Conservation (phyloP, 1,284 basidiomycete species). For the Cryptococcus jaspeensis region DNA sequence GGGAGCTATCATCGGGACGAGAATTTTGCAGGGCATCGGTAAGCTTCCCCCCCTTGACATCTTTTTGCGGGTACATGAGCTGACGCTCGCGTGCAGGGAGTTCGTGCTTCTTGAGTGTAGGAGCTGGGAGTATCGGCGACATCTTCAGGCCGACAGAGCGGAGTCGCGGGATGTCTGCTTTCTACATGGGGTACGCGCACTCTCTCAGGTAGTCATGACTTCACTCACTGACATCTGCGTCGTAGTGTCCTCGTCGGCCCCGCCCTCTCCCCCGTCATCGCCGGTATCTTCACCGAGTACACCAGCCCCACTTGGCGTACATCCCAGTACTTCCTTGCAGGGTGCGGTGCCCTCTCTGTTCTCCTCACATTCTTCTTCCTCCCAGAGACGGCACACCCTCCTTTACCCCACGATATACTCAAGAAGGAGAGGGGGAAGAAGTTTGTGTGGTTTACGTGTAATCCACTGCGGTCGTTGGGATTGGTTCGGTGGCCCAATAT, state of each 20-base stretch:
- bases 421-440: constrained; percentile 38
- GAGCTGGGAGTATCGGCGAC: constrained; percentile 65
- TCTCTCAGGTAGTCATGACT: background rate
- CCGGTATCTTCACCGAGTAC: constrained; percentile 51
- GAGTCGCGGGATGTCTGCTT: constrained; percentile 64
- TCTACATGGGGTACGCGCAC: constrained; percentile 56
- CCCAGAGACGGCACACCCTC: constrained; percentile 69
- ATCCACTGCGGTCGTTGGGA: constrained; percentile 60
- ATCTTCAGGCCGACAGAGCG: constrained; percentile 61
- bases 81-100: constrained; percentile 21
- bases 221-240: background rate
- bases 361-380: constrained; percentile 57
- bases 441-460: constrained; percentile 57
- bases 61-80: background rate
- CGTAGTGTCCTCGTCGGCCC: constrained; percentile 38
- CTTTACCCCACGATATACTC: constrained; percentile 41
- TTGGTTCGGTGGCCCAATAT: constrained; percentile 64
- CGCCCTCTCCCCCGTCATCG: constrained; percentile 46
- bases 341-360: constrained; percentile 55
- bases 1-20: constrained; percentile 59
- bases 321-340: constrained; percentile 59
- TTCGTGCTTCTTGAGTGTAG: constrained; percentile 58
- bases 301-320: constrained; percentile 59
- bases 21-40: constrained; percentile 66
- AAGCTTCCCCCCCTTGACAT: constrained; percentile 32